Evolutionary conservation across 1,139 yeast species (phyloP).

Genomic region (Hyphopichia pseudoburtonii): DNA sequence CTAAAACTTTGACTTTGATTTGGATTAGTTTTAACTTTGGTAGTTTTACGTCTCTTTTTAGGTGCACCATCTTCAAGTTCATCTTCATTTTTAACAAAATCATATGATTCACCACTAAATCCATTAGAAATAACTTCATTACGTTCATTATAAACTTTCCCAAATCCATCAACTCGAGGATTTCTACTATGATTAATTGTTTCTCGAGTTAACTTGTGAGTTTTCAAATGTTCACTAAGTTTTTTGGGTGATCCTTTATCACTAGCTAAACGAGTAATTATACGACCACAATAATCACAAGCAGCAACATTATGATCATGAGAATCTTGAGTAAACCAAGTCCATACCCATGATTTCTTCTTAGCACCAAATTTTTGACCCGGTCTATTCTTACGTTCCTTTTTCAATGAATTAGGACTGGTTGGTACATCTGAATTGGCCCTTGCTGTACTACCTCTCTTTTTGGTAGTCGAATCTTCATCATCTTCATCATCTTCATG

Average conservation of each 20-base stretch:
- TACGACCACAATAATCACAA: slow-evolving; percentile 54
- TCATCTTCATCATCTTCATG: neutral
- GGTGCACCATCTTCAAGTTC: slow-evolving; percentile 1
- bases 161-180: slow-evolving; percentile 40
- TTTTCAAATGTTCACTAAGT: slow-evolving; percentile 54
- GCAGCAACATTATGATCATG: slow-evolving; percentile 51
- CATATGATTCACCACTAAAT: slow-evolving; percentile 2
- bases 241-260: slow-evolving; percentile 65
- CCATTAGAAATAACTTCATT: slow-evolving; percentile 23
- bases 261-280: slow-evolving; percentile 45
- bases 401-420: no score
- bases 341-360: slow-evolving; percentile 63
- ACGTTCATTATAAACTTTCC: slow-evolving; percentile 30
- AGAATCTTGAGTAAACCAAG: slow-evolving; percentile 56
- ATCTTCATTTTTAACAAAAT: neutral
- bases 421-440: no score
- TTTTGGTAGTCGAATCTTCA: no score
- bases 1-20: slow-evolving; percentile 1
- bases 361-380: slow-evolving; percentile 59
- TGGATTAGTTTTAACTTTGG: neutral
- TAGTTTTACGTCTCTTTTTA: slow-evolving; percentile 4
- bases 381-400: slow-evolving; percentile 41
- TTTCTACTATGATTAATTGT: slow-evolving; percentile 36
- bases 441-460: no score
- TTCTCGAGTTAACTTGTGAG: slow-evolving; percentile 48